Base-by-base conservation (phyloP, 805 yeast species). In the Saturnispora gosingensis region DNA sequence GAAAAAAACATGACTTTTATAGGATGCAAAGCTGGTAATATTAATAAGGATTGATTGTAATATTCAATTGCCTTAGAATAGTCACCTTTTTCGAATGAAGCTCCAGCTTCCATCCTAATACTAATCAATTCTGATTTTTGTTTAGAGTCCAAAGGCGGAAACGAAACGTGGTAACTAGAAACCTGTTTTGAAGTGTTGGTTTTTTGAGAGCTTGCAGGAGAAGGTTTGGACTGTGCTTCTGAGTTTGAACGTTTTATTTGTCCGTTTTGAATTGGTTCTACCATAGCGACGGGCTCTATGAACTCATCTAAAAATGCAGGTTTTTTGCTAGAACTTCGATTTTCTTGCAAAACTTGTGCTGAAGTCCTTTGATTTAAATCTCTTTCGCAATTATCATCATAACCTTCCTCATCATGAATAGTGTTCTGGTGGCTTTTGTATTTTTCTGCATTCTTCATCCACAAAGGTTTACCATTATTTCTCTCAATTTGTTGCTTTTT, bases 61-160 rank as follows among this genome's bases (percentile, higher is more conserved):
- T 74, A 72, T 28, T 69, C 74, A 13, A 79, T 70, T 0, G 99
- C 90, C 4, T 70, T 62, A 4, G 80, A 65, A 63, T 84, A 93
- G 64, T 93, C 91, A 18, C 99, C 99, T n/a, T 80, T 75, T 51
- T 79, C 78, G 70, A 82, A 93, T 1, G 81, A 74, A 16, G 73
- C 74, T 6, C 79, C 69, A 5, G 89, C 99, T 25, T 73, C 73
- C 7, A 66, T 67, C 54, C 81, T 79, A 28, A 73, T 70, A 24
- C 74, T 75, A 7, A 72, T 61, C 70, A 70, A 81, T 58, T 69
- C 70, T 68, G 39, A 40, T 30, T 52, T 25, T 49, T 61, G 66
- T 2, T 53, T 49, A 13, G 61, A 52, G 7, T 63, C 52, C 3
- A 64, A 54, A n/a, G 60, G 27, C 2, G 59, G 55, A 15, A 49